These are phyloP conservation scores for Urochloa ruziziensis DNA, from an alignment of 176 grass and related monocot genomes.

Conservation along the genomic window DNA sequence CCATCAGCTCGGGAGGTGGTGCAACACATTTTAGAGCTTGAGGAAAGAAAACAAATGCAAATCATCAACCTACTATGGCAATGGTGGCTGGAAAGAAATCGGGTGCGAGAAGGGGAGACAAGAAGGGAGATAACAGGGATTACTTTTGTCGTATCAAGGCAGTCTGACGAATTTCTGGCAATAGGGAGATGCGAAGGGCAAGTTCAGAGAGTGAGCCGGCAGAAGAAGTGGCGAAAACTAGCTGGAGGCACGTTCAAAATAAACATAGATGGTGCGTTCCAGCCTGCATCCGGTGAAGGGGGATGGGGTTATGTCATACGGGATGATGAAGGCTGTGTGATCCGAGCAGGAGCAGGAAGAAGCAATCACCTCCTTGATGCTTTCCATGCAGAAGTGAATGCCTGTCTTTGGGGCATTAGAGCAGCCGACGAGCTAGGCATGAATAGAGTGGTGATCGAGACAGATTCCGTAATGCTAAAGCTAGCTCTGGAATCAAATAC, in stretches of 20 bases:
- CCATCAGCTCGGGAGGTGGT: rapidly evolving
- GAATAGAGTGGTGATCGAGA: too few species aligned
- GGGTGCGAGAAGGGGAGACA: not conserved
- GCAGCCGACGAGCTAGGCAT: too few species aligned
- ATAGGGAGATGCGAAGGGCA: not conserved
- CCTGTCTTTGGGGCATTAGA: too few species aligned
- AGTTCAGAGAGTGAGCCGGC: not conserved
- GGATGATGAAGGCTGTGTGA: too few species aligned
- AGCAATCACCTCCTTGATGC: too few species aligned
- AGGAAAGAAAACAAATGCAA: rapidly evolving
- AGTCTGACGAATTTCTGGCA: not conserved
- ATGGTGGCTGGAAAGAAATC: not conserved
- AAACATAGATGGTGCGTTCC: not conserved
- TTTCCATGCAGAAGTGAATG: too few species aligned
- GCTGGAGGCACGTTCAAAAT: rapidly evolving
- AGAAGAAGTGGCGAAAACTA: not conserved
- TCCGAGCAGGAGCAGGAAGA: too few species aligned
- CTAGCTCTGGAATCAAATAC: too few species aligned
- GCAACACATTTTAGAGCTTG: rapidly evolving
- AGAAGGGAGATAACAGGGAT: rapidly evolving
- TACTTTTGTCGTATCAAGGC: rapidly evolving
- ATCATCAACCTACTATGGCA: rapidly evolving
- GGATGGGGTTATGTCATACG: not conserved
- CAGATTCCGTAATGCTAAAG: too few species aligned
- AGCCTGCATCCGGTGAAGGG: rapidly evolving